A percentile compares a stretch with the other conserved stretches of the same genome.
These are phyloP conservation scores for Dissophora globulifera DNA, from an alignment of 192 early-diverging fungal genomes.

Conservation along the genomic window DNA sequence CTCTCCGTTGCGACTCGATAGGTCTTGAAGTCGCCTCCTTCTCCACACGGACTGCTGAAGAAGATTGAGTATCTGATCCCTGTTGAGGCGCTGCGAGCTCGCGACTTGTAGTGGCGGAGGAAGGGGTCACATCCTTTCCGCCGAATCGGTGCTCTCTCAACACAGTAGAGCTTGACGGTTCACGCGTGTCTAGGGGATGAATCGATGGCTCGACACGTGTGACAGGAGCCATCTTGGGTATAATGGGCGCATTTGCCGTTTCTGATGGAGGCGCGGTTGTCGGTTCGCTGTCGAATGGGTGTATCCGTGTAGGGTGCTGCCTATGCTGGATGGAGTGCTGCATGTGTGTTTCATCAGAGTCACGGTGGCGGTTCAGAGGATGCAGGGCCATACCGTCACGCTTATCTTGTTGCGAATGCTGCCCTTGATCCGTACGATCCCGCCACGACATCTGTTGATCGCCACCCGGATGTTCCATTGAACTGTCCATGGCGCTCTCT, in stretches of 20 bases:
- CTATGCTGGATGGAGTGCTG: too few relatives aligned
- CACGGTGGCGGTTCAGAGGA: background rate
- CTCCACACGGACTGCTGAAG: background rate
- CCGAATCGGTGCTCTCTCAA: too few relatives aligned
- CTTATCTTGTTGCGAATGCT: background rate
- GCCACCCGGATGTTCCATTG: background rate
- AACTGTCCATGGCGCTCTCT: background rate
- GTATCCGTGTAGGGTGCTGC: constrained; percentile 12
- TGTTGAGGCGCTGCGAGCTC: too few relatives aligned
- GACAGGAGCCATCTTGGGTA: background rate
- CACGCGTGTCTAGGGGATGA: constrained; percentile 29
- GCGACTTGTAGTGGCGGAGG: too few relatives aligned
- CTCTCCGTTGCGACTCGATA: background rate
- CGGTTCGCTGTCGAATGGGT: constrained; percentile 34
- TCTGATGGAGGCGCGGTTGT: too few relatives aligned
- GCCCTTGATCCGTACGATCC: background rate
- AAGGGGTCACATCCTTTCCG: too few relatives aligned
- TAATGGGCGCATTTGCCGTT: background rate
- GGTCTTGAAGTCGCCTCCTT: background rate
- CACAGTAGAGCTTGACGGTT: background rate
- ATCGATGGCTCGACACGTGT: constrained; percentile 15
- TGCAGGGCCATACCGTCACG: background rate
- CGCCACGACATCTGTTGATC: background rate
- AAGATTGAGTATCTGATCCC: too few relatives aligned
- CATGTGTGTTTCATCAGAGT: background rate